Percentiles rank a stretch among this genome's conserved stretches.
These are phyloP conservation scores for Ilyonectria mors-panacis DNA, from an alignment of 2,329 filamentous ascomycete genomes.

Conservation along the genomic window DNA sequence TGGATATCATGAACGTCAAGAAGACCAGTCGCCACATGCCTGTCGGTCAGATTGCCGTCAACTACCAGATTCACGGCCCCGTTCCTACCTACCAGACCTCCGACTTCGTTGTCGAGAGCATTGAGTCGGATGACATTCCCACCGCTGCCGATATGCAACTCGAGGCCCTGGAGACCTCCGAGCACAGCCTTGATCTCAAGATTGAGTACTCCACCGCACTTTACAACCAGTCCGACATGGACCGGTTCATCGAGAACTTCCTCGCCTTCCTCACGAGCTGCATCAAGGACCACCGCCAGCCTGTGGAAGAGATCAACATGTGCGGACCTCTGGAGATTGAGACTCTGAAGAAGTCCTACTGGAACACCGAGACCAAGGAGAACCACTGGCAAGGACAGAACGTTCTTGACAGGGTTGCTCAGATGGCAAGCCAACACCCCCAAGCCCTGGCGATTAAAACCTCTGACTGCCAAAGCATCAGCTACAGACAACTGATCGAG, in stretches of 20 bases:
- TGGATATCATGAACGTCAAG: slow-evolving; percentile 41
- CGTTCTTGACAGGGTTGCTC: slow-evolving; percentile 38
- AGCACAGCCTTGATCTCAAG: slow-evolving; percentile 42
- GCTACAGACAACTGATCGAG: slow-evolving; percentile 43
- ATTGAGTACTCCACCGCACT: slow-evolving; percentile 44
- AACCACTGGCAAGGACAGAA: slow-evolving; percentile 41
- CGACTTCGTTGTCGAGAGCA: slow-evolving; percentile 42
- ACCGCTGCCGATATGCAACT: slow-evolving; percentile 44
- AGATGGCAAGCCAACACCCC: slow-evolving; percentile 44
- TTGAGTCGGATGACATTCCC: slow-evolving; percentile 44
- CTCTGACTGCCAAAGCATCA: slow-evolving; percentile 42
- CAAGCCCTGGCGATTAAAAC: slow-evolving; percentile 43
- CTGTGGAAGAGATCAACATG: slow-evolving; percentile 43
- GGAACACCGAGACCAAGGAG: slow-evolving; percentile 37
- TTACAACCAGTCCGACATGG: slow-evolving; percentile 42
- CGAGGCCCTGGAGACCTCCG: slow-evolving; percentile 43
- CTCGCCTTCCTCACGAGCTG: slow-evolving; percentile 45
- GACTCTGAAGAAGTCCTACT: slow-evolving; percentile 38
- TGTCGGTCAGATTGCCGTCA: slow-evolving; percentile 44
- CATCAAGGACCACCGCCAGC: slow-evolving; percentile 47
- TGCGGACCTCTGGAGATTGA: slow-evolving; percentile 42
- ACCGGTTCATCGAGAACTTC: slow-evolving; percentile 48
- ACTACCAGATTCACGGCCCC: slow-evolving; percentile 47
- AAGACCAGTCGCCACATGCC: slow-evolving; percentile 44
- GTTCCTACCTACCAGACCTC: slow-evolving; percentile 38